phyloP scores from a whole-genome alignment of 352 stramenopile species.

The Phytophthora pini region DNA sequence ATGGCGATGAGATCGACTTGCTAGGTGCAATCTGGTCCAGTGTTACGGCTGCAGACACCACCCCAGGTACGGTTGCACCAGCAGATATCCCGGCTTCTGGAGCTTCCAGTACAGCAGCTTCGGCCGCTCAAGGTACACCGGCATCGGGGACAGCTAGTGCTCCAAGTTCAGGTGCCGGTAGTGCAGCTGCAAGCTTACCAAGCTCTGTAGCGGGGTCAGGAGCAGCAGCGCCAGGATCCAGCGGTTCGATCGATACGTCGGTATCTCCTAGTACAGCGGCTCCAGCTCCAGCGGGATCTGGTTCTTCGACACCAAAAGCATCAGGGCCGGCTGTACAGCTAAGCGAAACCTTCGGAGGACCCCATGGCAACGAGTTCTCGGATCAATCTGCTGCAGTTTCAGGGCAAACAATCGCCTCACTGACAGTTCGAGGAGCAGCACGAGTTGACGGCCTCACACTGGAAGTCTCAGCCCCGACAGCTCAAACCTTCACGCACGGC shows the following conservation, averaged over 20 bases:
- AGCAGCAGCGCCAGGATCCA: neutral
- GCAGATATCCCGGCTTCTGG: neutral
- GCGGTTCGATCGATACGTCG: conserved; percentile 2
- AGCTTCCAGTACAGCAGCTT: neutral
- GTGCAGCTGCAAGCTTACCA: neutral
- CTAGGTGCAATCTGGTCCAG: conserved; percentile 30
- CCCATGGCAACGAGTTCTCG: conserved; percentile 27
- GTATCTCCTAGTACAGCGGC: neutral
- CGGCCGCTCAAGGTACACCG: neutral
- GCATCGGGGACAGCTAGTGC: neutral
- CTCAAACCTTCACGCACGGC: conserved; percentile 24
- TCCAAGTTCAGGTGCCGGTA: neutral
- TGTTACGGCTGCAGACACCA: conserved; percentile 8
- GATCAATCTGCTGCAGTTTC: conserved; percentile 21
- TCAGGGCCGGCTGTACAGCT: conserved; percentile 8
- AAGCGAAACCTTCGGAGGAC: conserved; percentile 25
- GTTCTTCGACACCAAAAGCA: conserved; percentile 6
- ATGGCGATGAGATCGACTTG: conserved; percentile 33
- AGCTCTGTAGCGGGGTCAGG: neutral
- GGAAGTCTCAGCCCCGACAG: conserved; percentile 16
- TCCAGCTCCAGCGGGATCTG: neutral
- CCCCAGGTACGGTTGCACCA: conserved; percentile 16
- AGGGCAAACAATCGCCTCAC: conserved; percentile 22
- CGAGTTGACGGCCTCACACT: conserved; percentile 25
- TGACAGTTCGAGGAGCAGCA: conserved; percentile 20